Percentiles rank a stretch among this genome's conserved stretches.
These are phyloP conservation scores for Apiotrichum porosum DNA, from an alignment of 1,284 basidiomycete genomes.

Conservation along the genomic window DNA sequence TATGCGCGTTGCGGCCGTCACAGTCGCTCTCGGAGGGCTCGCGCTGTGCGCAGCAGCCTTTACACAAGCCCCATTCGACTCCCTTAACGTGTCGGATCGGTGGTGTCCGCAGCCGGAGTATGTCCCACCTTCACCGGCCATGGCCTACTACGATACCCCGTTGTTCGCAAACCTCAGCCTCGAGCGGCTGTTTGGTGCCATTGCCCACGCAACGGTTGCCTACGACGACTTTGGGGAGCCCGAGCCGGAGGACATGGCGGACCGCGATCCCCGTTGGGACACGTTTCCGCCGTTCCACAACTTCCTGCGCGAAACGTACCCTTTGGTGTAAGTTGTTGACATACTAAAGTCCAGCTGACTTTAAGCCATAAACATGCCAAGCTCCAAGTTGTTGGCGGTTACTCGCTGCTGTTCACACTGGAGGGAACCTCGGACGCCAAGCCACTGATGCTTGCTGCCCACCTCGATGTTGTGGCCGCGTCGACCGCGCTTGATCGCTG, in stretches of 20 bases:
- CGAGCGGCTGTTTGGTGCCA: neutral
- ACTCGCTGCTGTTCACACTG: slow-evolving; percentile 13
- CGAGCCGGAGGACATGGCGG: neutral
- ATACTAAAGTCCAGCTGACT: neutral
- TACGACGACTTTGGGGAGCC: slow-evolving; percentile 16
- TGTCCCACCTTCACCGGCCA: neutral
- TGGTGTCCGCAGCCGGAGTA: neutral
- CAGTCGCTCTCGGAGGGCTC: too few species aligned
- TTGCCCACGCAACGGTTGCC: slow-evolving; percentile 3
- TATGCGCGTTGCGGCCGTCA: too few species aligned
- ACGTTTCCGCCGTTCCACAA: slow-evolving; percentile 10
- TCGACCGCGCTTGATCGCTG: slow-evolving; percentile 6
- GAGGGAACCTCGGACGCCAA: slow-evolving; percentile 4
- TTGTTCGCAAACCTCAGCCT: neutral
- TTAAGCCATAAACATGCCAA: slow-evolving; percentile 3
- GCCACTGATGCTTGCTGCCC: slow-evolving; percentile 12
- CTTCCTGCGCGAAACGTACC: slow-evolving; percentile 8
- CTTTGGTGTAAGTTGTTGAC: slow-evolving; percentile 3
- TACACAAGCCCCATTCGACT: too few species aligned
- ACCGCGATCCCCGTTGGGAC: slow-evolving; percentile 8
- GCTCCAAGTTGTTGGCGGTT: slow-evolving; percentile 8
- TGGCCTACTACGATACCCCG: neutral
- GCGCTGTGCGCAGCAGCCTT: too few species aligned
- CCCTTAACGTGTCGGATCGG: too few species aligned
- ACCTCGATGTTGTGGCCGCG: slow-evolving; percentile 10